phyloP scores from a whole-genome alignment of 164 flowering plant genomes.

The Litsea cubeba region DNA sequence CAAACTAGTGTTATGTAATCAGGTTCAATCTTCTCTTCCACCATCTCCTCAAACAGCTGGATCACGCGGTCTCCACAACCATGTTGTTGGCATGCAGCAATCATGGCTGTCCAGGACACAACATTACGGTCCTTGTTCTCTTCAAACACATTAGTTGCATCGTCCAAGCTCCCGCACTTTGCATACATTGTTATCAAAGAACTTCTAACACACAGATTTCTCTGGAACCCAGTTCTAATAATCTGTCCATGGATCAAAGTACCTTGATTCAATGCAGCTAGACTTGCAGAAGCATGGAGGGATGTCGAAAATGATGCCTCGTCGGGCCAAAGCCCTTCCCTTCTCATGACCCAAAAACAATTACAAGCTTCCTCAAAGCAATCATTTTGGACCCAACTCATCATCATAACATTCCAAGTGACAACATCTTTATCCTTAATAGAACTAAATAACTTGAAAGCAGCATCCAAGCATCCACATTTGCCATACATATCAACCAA shows the following conservation, averaged over 20 bases:
- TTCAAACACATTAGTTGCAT: slow-evolving; percentile 33
- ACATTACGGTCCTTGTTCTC: slow-evolving; percentile 42
- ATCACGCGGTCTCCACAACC: slow-evolving; percentile 45
- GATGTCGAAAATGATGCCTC: slow-evolving; percentile 25
- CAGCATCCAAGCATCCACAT: slow-evolving; percentile 35
- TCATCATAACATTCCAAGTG: slow-evolving; percentile 56
- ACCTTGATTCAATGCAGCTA: slow-evolving; percentile 51
- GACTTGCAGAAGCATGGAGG: slow-evolving; percentile 46
- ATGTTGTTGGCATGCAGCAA: slow-evolving; percentile 55
- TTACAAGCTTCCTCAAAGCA: slow-evolving; percentile 49
- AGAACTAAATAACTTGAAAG: slow-evolving; percentile 28
- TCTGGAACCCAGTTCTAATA: slow-evolving; percentile 39
- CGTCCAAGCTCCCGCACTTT: slow-evolving; percentile 54
- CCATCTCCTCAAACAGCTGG: slow-evolving; percentile 49
- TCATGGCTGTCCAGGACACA: slow-evolving; percentile 60
- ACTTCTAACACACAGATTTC: slow-evolving; percentile 33
- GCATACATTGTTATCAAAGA: slow-evolving; percentile 59
- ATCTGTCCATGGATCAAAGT: slow-evolving; percentile 40
- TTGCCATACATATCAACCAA: slow-evolving; percentile 16
- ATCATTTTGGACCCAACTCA: slow-evolving; percentile 39
- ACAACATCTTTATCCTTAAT: slow-evolving; percentile 37
- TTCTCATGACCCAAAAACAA: slow-evolving; percentile 51
- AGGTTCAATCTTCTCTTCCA: slow-evolving; percentile 38
- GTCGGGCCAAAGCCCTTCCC: slow-evolving; percentile 39
- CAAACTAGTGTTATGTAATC: slow-evolving; percentile 53